These are phyloP conservation scores for Triticum dicoccoides DNA, from an alignment of 176 grass and related monocot species.

Conservation along the genomic window DNA sequence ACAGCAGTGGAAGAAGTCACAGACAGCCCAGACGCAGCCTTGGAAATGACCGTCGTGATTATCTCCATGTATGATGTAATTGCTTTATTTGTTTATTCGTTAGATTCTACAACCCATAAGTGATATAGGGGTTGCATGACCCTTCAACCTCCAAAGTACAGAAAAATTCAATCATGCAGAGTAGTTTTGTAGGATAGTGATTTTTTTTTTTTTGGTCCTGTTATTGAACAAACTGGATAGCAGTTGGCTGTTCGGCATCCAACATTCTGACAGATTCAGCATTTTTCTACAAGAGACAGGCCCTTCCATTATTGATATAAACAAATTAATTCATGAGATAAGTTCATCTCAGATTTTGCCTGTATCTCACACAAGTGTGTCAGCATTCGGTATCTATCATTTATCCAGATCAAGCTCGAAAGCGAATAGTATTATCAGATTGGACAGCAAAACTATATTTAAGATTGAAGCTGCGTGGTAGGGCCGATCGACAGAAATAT, in stretches of 20 bases:
- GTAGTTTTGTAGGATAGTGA: not conserved
- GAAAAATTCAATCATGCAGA: not conserved
- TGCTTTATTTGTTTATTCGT: not conserved
- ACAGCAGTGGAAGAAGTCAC: conserved; percentile 84
- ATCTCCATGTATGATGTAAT: not conserved
- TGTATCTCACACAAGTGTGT: not conserved
- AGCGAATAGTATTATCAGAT: no score
- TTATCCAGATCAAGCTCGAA: not conserved
- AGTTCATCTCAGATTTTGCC: not conserved
- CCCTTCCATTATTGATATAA: not conserved
- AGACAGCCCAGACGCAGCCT: conserved; percentile 7
- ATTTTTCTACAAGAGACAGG: not conserved
- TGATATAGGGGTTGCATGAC: not conserved
- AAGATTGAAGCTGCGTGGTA: not conserved
- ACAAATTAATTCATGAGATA: not conserved
- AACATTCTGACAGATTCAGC: not conserved
- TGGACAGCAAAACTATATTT: not conserved
- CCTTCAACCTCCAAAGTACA: not conserved
- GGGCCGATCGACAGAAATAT: not conserved
- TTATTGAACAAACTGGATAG: not conserved
- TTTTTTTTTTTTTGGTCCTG: not conserved
- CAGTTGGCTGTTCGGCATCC: not conserved
- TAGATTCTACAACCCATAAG: not conserved
- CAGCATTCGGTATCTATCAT: not conserved
- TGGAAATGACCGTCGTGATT: not conserved